These are phyloP conservation scores for Cladosporium oxysporum DNA, from an alignment of 2,329 filamentous ascomycete species.

Conservation along the genomic window DNA sequence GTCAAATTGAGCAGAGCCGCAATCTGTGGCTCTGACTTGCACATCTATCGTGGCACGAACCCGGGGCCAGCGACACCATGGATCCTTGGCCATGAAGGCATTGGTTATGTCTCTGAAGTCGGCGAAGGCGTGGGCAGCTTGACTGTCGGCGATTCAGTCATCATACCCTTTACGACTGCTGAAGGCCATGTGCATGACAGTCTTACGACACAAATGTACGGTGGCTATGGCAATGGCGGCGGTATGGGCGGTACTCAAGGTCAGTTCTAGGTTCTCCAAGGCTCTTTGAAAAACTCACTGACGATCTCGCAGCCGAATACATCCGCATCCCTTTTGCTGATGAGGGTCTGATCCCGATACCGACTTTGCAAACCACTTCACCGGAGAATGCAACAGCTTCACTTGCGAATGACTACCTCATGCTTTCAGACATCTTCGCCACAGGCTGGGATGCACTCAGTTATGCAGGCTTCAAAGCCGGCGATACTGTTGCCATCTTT, in stretches of 20 bases:
- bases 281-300: not conserved
- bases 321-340: conserved; percentile 22
- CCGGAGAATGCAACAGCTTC: conserved; percentile 14
- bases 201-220: conserved; percentile 15
- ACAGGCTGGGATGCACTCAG: conserved; percentile 65
- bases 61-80: conserved; percentile 8
- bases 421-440: conserved; percentile 56
- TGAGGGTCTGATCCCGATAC: conserved; percentile 16
- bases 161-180: conserved; percentile 20
- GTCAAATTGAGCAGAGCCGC: conserved; percentile 23
- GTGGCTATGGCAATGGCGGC: conserved; percentile 20
- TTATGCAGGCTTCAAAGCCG: conserved; percentile 72
- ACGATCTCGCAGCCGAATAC: conserved; percentile 22
- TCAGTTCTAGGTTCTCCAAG: not conserved
- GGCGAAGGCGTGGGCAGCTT: conserved; percentile 19
- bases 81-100: conserved; percentile 23
- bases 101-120: conserved; percentile 23
- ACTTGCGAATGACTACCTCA: conserved; percentile 14
- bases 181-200: conserved; percentile 20
- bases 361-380: not conserved
- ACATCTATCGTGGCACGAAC: conserved; percentile 25
- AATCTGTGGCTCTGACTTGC: conserved; percentile 25
- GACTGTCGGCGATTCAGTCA: conserved; percentile 22
- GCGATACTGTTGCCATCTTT: conserved; percentile 76
- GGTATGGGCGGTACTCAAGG: conserved; percentile 16